Base-by-base conservation (phyloP, 2,329 filamentous ascomycete genomes). In the Passalora sequoiae region DNA sequence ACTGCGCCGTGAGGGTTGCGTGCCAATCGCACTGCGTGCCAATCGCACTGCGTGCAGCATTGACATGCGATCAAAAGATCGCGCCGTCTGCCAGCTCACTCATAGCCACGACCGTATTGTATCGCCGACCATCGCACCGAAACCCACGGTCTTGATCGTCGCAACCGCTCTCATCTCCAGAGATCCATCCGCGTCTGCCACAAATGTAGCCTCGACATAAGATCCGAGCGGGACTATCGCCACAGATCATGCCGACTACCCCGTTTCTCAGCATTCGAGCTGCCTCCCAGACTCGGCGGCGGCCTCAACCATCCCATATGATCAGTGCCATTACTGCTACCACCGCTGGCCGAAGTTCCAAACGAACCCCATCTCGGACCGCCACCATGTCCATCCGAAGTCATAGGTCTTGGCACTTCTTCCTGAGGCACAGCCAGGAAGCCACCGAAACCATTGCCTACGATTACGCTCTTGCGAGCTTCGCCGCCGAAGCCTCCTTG, bases 381-480 rank as follows among this genome's bases (percentile, higher is more conserved):
- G 33, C 36, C 38, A 17, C 38, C 40, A 12, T 43, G 32, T 6
- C 54, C 57, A 25, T 58, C 59, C 3, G 55, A 46, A 13, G 58
- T 62, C 39, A 53, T 54, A 4, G 61, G 62, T 38, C 60, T 43
- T 4, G 60, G 60, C 8, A 52, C 61, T 38, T 74, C 72, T 8
- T 76, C 74, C 15, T 65, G 65, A 1, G 81, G 81, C n/a, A 84
- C 73, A 13, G 80, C 78, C 13, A 84, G 62, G 62, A 80, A 83
- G 0, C 80, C 80, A 20, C 80, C 80, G 48, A 81, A 81, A 2
- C 80, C 80, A 58, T 83, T 83, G 0, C 78, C 79, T 0, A 84
- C 79, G n/a, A 83, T 70, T 6, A 83, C 70, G 53, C 74, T 79
- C 63, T 74, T 77, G 22, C 81, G 66, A 4, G 75, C 73, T 40